Base-by-base conservation (phyloP, 495 filamentous ascomycete species). In the Hypomontagnella monticulosa region DNA sequence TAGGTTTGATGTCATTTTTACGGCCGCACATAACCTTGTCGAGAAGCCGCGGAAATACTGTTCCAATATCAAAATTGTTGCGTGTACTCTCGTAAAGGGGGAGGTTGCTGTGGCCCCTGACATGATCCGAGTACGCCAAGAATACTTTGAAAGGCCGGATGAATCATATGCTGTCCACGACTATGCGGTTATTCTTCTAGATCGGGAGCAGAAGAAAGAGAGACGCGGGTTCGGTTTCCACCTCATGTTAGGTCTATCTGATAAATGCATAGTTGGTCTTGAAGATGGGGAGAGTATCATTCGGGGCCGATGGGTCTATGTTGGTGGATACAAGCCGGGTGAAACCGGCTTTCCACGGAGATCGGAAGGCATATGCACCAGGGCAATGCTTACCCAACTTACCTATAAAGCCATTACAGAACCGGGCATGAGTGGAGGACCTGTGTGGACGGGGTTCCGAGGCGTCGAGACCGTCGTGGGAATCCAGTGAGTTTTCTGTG, bases 1-100 rank as follows among this genome's bases (percentile, higher is more conserved):
- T 41, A 56, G 62, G 1, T 58, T 37, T 11, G 67, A 70, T 32
- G 51, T 70, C n/a, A 62, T 70, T 23, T 20, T 66, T 19, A 70
- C 67, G 40, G 67, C 67, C 15, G 67, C 56, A 11, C 67, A 70
- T 19, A 65, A 70, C 15, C 63, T 70, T 32, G 63, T 70, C 19
- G 57, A 66, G 4, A 32, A 34, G 12, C 30, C 33, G 9, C 9
- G 36, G 16, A 42, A 58, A n/a, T 57, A 58, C 30, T 61, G 52
- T 9, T 62, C 58, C 23, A 55, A 63, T n/a, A 66, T 70, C 8
- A 55, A 23, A 44, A 61, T 66, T 12, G 12, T 58, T 9, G 12
- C 43, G 10, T 57, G 51, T 19, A 34, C 43, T 9, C 0, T 0
- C 2, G 53, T 47, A 6, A 20, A 30, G 16, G 11, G 47, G 8